A percentile compares a stretch with the other conserved stretches of the same genome.
Conservation (phyloP, 179 eudicot species). For the Vitellaria paradoxa region DNA sequence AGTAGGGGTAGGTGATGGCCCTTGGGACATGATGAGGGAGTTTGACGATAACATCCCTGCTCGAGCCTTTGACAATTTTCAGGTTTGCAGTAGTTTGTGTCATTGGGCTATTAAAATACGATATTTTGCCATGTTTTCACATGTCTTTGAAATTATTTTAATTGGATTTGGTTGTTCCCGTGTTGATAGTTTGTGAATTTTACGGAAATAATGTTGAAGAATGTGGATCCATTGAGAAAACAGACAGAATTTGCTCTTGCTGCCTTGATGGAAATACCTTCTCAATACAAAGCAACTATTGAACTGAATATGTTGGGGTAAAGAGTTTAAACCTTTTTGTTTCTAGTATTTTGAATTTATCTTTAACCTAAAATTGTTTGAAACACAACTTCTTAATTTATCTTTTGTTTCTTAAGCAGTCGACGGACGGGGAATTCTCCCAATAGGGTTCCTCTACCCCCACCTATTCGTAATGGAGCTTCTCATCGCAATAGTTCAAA, state of each 20-base stretch:
- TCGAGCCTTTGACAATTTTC: constrained; percentile 46
- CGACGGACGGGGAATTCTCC: constrained; percentile 22
- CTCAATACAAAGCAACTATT: constrained; percentile 81
- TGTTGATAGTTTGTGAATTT: constrained; percentile 72
- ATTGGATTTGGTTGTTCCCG: neutral
- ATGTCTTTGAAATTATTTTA: neutral
- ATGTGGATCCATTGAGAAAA: constrained; percentile 44
- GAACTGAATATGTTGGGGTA: constrained; percentile 48
- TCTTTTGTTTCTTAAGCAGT: constrained; percentile 16
- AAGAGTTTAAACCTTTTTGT: no score
- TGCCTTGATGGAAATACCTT: constrained; percentile 88
- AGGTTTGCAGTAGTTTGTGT: constrained; percentile 18
- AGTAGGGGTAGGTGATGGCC: constrained; percentile 55
- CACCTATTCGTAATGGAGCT: constrained; percentile 20
- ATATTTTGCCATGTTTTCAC: neutral
- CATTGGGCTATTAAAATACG: neutral
- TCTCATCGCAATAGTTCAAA: constrained; percentile 10
- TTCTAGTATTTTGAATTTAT: neutral
- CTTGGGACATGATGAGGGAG: constrained; percentile 44
- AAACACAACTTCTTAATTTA: neutral
- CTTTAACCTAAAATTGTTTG: neutral
- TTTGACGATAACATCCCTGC: constrained; percentile 44
- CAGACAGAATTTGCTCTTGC: constrained; percentile 76
- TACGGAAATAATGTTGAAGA: constrained; percentile 79
- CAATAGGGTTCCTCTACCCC: constrained; percentile 31